A percentile compares a stretch with the other conserved stretches of the same genome.
Evolutionary conservation across 306 rosid species (phyloP).

Genomic region (Hylodesmum podocarpum): DNA sequence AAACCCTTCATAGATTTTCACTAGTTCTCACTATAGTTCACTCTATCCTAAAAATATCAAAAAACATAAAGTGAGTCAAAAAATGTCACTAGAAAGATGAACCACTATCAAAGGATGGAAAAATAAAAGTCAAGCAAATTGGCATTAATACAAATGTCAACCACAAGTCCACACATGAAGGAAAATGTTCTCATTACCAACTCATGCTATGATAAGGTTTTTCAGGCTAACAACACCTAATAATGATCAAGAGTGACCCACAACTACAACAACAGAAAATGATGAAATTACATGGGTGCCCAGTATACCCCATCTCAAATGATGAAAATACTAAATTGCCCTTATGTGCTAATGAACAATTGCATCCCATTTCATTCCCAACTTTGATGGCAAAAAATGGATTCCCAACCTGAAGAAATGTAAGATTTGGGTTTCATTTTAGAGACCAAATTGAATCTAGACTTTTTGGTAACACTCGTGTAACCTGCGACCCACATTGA

Average conservation of each 20-base stretch:
- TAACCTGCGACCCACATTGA: not conserved
- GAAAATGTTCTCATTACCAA: constrained; percentile 33
- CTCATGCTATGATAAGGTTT: constrained; percentile 37
- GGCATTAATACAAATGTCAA: constrained; percentile 23
- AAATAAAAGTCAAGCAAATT: constrained; percentile 19
- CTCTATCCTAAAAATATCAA: not conserved
- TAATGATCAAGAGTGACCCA: constrained; percentile 46
- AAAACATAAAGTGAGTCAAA: not conserved
- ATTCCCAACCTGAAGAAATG: no score
- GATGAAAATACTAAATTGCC: not conserved
- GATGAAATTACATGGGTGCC: constrained; percentile 37
- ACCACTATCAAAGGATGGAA: not conserved
- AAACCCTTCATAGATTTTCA: constrained; percentile 1
- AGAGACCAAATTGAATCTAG: not conserved
- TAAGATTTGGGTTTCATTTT: not conserved
- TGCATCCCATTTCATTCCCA: not conserved
- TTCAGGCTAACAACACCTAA: constrained; percentile 28
- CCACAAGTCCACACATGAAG: constrained; percentile 16
- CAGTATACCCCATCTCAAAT: constrained; percentile 7
- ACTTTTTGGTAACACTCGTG: no score
- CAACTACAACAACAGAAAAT: constrained; percentile 27
- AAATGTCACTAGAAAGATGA: constrained; percentile 9
- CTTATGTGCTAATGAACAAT: not conserved
- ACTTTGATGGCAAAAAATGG: not conserved
- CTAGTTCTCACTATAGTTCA: not conserved